These are phyloP conservation scores for Hypoxylon sp. DNA, from an alignment of 2,329 filamentous ascomycete species.

Conservation along the genomic window DNA sequence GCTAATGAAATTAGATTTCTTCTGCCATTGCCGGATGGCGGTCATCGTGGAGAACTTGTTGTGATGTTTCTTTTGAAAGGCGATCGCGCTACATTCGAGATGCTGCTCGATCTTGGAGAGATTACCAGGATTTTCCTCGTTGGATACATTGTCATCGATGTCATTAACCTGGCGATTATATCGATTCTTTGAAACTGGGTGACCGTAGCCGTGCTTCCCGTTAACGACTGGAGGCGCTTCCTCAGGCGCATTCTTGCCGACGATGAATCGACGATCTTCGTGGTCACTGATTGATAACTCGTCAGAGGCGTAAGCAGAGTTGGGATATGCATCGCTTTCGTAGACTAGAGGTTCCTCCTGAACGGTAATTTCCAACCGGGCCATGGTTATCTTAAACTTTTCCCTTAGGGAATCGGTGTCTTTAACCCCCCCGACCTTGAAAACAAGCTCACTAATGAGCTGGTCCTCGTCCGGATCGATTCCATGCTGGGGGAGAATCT, in stretches of 20 bases:
- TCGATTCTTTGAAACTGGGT: constrained; percentile 4
- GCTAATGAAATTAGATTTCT: constrained; percentile 44
- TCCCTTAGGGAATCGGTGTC: constrained; percentile 72
- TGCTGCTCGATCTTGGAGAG: constrained; percentile 43
- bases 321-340: constrained; percentile 46
- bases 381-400: constrained; percentile 78
- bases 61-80: constrained; percentile 49
- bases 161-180: constrained; percentile 10
- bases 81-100: constrained; percentile 47
- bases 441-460: constrained; percentile 82
- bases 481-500: constrained; percentile 78
- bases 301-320: constrained; percentile 48
- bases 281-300: constrained; percentile 44
- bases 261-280: constrained; percentile 20
- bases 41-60: constrained; percentile 47
- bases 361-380: constrained; percentile 78
- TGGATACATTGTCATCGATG: constrained; percentile 14
- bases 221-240: not conserved
- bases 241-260: constrained; percentile 12
- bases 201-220: constrained; percentile 9
- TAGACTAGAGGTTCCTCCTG: constrained; percentile 64
- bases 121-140: constrained; percentile 35
- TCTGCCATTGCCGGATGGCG: constrained; percentile 51
- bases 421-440: constrained; percentile 79
- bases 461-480: constrained; percentile 81